Evolutionary conservation across 176 grass and related monocot genomes (phyloP), one percentile per base, ranked within the genome.

Genomic region (Carex kokanica): DNA sequence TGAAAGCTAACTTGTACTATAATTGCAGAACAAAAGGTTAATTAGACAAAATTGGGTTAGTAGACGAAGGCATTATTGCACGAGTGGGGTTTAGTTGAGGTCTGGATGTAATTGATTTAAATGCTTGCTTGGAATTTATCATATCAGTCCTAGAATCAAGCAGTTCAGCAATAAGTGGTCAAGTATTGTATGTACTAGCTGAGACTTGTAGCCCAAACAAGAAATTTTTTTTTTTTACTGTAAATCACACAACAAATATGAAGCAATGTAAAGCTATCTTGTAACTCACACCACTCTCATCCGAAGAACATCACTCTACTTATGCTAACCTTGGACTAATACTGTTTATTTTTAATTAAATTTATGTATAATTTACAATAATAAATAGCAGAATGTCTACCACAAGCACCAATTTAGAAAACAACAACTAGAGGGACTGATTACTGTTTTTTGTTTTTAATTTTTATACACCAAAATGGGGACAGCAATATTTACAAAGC

Each of bases 401-500:
- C 14, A 55, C 14, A 31, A 78, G 25, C 13, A 78, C 73, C 51
- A 56, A 55, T 78, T 55, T 77, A 29, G 12, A 77, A 45, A 77
- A 77, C 6, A 15, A 77, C 73, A 14, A 32, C 4, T 24, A 31
- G 47, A 52, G 70, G 20, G 45, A 53, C 47, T 55, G 24, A 23
- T 27, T 55, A 77, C 5, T 8, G 49, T 29, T 77, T 77, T 31
- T 38, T 38, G 4, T 5, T 38, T 38, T 38, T 38, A 53, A 82
- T 16, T 54, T 29, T 54, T 14, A 77, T 32, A 55, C 13, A 21
- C 12, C 21, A 75, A 38, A 31, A 40, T 67, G 2, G 64, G 5
- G 32, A 4, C 24, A 74, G 58, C 5, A 80, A 51, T 56, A 47
- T 29, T 65, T 64, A 51, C 47, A 84, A 70, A 83, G 3, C 89